Conservation (phyloP, 306 rosid genomes). For the Vicia faba region DNA sequence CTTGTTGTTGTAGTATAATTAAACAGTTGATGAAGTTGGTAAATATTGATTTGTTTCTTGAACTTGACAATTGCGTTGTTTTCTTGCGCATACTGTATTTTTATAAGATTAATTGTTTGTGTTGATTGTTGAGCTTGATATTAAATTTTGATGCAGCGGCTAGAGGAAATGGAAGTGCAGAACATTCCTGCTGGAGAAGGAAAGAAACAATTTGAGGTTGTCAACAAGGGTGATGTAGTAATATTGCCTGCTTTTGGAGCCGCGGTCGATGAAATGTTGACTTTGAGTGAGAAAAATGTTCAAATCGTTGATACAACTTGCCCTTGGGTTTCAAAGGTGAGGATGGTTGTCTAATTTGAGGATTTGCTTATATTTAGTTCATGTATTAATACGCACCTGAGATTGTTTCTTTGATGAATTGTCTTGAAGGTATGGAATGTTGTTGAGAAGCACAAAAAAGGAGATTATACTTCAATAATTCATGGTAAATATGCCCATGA, state of each 20-base stretch:
- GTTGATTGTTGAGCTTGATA: slow-evolving; percentile 11
- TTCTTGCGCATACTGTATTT: background rate
- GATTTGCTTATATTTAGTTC: slow-evolving; percentile 21
- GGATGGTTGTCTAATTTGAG: slow-evolving; percentile 11
- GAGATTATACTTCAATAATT: slow-evolving; percentile 85
- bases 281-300: slow-evolving; percentile 71
- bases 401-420: slow-evolving; percentile 37
- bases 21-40: slow-evolving; percentile 8
- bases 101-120: background rate
- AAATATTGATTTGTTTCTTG: background rate
- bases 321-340: slow-evolving; percentile 98
- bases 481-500: slow-evolving; percentile 94
- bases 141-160: slow-evolving; percentile 52
- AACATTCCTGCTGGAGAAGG: slow-evolving; percentile 70
- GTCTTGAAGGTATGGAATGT: slow-evolving; percentile 81
- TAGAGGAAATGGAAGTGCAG: slow-evolving; percentile 86
- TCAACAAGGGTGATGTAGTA: slow-evolving; percentile 81
- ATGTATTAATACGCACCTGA: slow-evolving; percentile 31
- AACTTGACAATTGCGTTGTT: slow-evolving; percentile 20
- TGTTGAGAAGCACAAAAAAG: slow-evolving; percentile 94
- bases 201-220: slow-evolving; percentile 75
- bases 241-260: slow-evolving; percentile 99
- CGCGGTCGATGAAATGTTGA: slow-evolving; percentile 92
- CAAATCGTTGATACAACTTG: slow-evolving; percentile 98
- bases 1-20: too few relatives aligned